Percentiles rank a stretch among this genome's conserved stretches.
Evolutionary conservation across 306 rosid species (phyloP).

Genomic region (Sindora glabra): DNA sequence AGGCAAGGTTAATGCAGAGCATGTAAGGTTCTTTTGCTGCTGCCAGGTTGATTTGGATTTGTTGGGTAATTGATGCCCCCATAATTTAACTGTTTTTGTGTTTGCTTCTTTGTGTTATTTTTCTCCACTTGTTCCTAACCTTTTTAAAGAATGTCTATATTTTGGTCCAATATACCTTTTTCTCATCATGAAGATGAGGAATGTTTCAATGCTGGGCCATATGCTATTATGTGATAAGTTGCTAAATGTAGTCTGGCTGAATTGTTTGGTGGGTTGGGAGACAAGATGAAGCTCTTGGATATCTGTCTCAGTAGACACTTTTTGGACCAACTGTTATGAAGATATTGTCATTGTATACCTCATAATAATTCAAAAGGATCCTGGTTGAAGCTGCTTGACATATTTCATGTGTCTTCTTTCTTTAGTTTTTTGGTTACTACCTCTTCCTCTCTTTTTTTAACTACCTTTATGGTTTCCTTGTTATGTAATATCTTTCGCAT

Average conservation of each 20-base stretch:
- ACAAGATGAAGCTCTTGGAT: not conserved
- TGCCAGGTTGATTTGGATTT: not conserved
- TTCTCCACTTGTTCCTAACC: not conserved
- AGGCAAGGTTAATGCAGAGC: slow-evolving; percentile 27
- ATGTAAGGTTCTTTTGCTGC: slow-evolving; percentile 33
- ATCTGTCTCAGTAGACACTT: not conserved
- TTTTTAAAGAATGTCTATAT: not conserved
- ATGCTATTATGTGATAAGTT: not conserved
- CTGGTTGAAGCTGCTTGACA: not conserved
- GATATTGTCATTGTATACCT: not conserved
- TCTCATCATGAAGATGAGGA: not conserved
- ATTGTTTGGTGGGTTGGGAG: not conserved
- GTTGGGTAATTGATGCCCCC: not conserved
- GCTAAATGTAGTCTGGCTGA: not conserved
- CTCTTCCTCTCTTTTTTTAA: no score
- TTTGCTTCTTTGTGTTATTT: not conserved
- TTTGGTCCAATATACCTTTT: not conserved
- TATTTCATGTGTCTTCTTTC: no score
- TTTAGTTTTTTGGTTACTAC: no score
- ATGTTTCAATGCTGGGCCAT: not conserved
- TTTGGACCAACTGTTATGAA: not conserved
- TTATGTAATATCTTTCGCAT: no score
- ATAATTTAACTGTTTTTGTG: not conserved
- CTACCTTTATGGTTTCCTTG: no score
- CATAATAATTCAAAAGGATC: not conserved